A percentile compares a stretch with the other conserved stretches of the same genome.
These are phyloP conservation scores for Curvularia verruculosa DNA, from an alignment of 2,329 filamentous ascomycete genomes.

Conservation along the genomic window DNA sequence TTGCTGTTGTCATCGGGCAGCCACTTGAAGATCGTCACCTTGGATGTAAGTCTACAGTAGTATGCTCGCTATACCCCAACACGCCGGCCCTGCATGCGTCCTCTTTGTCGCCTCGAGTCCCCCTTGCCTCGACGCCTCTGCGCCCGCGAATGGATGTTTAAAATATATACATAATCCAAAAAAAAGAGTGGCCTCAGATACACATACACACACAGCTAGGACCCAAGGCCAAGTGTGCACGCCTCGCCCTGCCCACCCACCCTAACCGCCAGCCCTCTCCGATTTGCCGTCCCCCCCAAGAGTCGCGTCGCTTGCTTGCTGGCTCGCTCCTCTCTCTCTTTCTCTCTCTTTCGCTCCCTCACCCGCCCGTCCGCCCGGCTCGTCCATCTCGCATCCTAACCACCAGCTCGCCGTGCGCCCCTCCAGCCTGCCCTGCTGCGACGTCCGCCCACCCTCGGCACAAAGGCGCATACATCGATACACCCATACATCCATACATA, in stretches of 20 bases:
- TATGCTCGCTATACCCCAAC: slow-evolving; percentile 11
- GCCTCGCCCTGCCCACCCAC: slow-evolving; percentile 13
- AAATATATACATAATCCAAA: too few species aligned
- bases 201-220: too few species aligned
- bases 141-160: slow-evolving; percentile 13
- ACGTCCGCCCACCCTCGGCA: neutral
- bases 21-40: slow-evolving; percentile 32
- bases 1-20: slow-evolving; percentile 25
- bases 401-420: neutral
- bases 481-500: too few species aligned
- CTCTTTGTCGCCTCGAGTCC: slow-evolving; percentile 31
- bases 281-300: slow-evolving; percentile 14
- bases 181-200: neutral
- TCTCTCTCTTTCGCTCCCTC: neutral
- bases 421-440: neutral
- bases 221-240: neutral
- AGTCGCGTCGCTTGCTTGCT: slow-evolving; percentile 17
- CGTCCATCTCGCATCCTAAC: too few species aligned
- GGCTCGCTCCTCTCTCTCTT: slow-evolving; percentile 5
- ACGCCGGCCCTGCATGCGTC: slow-evolving; percentile 40
- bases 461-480: neutral
- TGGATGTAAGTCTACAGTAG: too few species aligned
- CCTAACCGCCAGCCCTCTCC: slow-evolving; percentile 20
- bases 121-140: slow-evolving; percentile 16
- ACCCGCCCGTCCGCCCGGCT: neutral